Evolutionary conservation across 192 early-diverging fungal genomes (phyloP).

Genomic region (Coemansia sp.): DNA sequence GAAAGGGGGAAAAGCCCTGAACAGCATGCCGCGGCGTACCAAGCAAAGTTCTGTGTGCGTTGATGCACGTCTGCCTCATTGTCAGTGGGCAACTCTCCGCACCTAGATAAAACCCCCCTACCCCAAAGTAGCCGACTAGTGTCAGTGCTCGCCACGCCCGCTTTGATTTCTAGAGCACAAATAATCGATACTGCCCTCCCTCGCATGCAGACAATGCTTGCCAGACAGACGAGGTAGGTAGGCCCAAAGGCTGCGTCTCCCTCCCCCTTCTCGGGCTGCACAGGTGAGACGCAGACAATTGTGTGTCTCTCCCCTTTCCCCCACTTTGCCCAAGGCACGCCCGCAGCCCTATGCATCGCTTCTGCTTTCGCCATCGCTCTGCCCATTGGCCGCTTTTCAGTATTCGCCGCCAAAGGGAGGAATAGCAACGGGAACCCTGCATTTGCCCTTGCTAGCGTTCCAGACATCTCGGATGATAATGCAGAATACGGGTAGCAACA

Average conservation of each 20-base stretch:
- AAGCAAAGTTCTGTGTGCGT: conserved; percentile 2
- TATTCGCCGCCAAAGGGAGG: too few species aligned
- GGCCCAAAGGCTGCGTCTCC: background rate
- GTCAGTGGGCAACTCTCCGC: background rate
- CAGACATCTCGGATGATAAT: too few species aligned
- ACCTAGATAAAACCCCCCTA: background rate
- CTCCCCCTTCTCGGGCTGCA: background rate
- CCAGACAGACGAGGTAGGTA: background rate
- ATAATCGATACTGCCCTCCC: background rate
- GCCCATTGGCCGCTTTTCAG: background rate
- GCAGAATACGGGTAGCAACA: too few species aligned
- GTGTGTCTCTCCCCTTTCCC: background rate
- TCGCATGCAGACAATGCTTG: background rate
- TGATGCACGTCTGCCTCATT: conserved; percentile 1
- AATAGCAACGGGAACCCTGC: too few species aligned
- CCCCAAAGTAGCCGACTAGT: background rate
- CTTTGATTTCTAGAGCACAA: background rate
- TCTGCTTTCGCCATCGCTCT: conserved; percentile 4
- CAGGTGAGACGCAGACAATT: background rate
- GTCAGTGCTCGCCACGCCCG: background rate
- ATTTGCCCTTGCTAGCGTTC: too few species aligned
- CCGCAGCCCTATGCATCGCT: background rate
- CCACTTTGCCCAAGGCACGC: background rate
- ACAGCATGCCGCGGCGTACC: background rate
- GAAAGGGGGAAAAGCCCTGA: background rate